Base-by-base conservation (phyloP, 352 stramenopile species). In the Pythium volutum region DNA sequence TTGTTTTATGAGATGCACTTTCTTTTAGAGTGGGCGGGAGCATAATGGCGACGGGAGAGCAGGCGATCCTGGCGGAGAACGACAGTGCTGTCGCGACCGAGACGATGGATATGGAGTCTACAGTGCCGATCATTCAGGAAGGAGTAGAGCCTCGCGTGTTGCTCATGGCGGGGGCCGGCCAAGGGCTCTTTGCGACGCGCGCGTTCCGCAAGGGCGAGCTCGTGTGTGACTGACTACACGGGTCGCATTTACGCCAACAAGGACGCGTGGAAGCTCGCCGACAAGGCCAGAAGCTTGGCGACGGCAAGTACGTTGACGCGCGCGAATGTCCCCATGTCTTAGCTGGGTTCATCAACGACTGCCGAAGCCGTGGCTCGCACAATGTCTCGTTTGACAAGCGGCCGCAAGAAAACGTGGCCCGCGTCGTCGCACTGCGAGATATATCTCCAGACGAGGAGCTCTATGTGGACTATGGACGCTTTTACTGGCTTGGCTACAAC, bases 331-430 rank as follows among this genome's bases (percentile, higher is more conserved):
- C 59, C 0, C 14, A 86, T 16, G 75, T 90, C 18, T 52, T 84
- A 25, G 82, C 84, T 2, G 63, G 84, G 14, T 95, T 86, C 67
- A 93, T 95, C 48, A 95, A 95, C 64, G 85, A 93, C 71, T 90
- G 81, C 64, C 59, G 81, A 16, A 73, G 69, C 29, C 41, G 61
- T 6, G 71, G 71, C n/a, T 69, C 71, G 22, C 81, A 87, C 62
- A 95, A 95, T 26, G 81, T 95, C n/a, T 29, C 58, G 34, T 95
- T 95, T 55, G 71, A 87, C 11, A 93, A 93, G 57, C 67, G 59
- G 10, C 81, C 83, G 2, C 15, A 70, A 3, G 62, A 84, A 16
- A 59, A 73, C 26, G 73, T 75, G 22, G 85, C 85, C 22, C 53
- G 76, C 7, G 81, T 95, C 38, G 53, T 90, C 14, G 81, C 85